Evolutionary conservation across 306 rosid genomes (phyloP).

Genomic region (Abrus precatorius): DNA sequence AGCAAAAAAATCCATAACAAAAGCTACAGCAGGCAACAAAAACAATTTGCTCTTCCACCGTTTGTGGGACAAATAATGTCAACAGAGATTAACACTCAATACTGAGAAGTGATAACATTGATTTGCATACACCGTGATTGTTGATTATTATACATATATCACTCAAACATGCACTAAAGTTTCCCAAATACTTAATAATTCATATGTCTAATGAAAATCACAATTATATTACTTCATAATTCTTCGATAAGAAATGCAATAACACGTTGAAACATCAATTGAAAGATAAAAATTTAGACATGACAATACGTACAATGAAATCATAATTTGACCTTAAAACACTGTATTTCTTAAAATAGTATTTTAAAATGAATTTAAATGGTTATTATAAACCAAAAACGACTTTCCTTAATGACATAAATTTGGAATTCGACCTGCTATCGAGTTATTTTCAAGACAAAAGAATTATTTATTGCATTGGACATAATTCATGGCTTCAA

Average conservation of each 20-base stretch:
- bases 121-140: not conserved
- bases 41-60: not conserved
- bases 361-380: conserved; percentile 4
- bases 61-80: not conserved
- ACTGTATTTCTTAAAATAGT: not conserved
- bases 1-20: not conserved
- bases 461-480: conserved; percentile 13
- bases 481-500: conserved; percentile 28
- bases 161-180: not conserved
- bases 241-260: conserved; percentile 18
- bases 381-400: not conserved
- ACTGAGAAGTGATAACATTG: conserved; percentile 11
- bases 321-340: not conserved
- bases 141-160: not conserved
- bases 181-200: not conserved
- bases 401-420: conserved; percentile 4
- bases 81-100: conserved; percentile 1
- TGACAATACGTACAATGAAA: not conserved
- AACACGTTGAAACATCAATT: not conserved
- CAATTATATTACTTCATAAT: not conserved
- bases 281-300: conserved; percentile 4
- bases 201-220: not conserved
- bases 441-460: conserved; percentile 6
- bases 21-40: conserved; percentile 19
- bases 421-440: conserved; percentile 3